Percentiles rank a stretch among this genome's conserved stretches.
Evolutionary conservation across 1,284 basidiomycete species (phyloP).

Genomic region (Naganishia albida): DNA sequence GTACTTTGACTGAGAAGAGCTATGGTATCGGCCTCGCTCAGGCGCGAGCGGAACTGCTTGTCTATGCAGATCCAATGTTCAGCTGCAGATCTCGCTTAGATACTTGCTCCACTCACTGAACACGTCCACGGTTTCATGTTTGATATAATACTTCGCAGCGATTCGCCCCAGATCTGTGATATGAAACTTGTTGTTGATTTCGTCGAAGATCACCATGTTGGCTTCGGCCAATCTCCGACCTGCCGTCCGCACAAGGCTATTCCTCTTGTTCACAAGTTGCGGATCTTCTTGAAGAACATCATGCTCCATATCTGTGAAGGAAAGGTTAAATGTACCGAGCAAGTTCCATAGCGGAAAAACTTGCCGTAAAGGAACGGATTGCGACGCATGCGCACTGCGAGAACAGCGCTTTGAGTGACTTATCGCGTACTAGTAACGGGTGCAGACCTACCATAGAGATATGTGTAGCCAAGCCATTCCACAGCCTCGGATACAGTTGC

Average conservation of each 20-base stretch:
- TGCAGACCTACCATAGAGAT: slow-evolving; percentile 64
- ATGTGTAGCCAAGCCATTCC: slow-evolving; percentile 96
- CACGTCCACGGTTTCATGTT: slow-evolving; percentile 79
- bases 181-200: slow-evolving; percentile 63
- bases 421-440: background rate
- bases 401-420: slow-evolving; percentile 4
- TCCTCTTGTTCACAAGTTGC: slow-evolving; percentile 71
- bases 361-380: slow-evolving; percentile 88
- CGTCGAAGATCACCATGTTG: slow-evolving; percentile 82
- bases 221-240: slow-evolving; percentile 71
- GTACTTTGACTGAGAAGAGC: slow-evolving; percentile 84
- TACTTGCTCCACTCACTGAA: slow-evolving; percentile 61
- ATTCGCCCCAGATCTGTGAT: slow-evolving; percentile 90
- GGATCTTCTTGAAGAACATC: slow-evolving; percentile 76
- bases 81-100: background rate
- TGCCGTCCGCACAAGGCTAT: slow-evolving; percentile 69
- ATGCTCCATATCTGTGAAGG: slow-evolving; percentile 69
- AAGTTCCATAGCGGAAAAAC: slow-evolving; percentile 36
- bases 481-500: slow-evolving; percentile 83
- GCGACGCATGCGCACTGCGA: slow-evolving; percentile 80
- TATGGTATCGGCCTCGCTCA: slow-evolving; percentile 93
- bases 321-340: slow-evolving; percentile 1
- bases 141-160: slow-evolving; percentile 95
- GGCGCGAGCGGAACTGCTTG: slow-evolving; percentile 72
- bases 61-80: slow-evolving; percentile 48